These are phyloP conservation scores for Gonapodya prolifera DNA, from an alignment of 192 early-diverging fungal genomes.

Conservation along the genomic window DNA sequence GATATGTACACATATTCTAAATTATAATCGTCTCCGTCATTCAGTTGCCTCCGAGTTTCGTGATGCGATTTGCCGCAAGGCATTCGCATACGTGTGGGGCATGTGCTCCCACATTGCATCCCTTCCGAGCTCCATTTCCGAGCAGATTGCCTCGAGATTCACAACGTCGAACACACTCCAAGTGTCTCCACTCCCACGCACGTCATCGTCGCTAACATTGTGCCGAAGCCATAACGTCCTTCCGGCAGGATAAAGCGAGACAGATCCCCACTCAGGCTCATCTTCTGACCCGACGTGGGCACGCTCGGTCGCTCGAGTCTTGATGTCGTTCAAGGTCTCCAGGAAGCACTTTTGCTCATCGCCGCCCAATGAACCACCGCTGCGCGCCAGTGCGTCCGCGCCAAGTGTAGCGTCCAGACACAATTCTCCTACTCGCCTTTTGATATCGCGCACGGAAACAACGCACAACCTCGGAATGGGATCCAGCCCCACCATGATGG, in stretches of 20 bases:
- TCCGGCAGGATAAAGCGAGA: background rate
- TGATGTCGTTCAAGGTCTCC: background rate
- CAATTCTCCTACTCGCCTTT: background rate
- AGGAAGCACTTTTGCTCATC: background rate
- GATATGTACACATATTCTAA: no score
- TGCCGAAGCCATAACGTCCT: background rate
- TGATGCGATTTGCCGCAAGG: background rate
- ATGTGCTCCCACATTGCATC: background rate
- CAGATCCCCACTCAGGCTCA: background rate
- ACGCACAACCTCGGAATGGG: slow-evolving; percentile 65
- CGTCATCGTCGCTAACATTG: background rate
- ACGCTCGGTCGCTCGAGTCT: background rate
- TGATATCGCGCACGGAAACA: slow-evolving; percentile 52
- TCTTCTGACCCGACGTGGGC: background rate
- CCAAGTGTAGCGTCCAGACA: background rate
- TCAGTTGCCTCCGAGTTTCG: no score
- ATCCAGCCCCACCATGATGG: slow-evolving; percentile 69
- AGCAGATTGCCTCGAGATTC: background rate
- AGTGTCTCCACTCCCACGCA: background rate
- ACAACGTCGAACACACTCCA: background rate
- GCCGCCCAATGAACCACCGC: background rate
- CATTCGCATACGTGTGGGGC: background rate
- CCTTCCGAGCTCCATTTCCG: background rate
- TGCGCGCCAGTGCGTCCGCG: background rate
- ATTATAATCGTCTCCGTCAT: no score